Base-by-base conservation (phyloP, 805 yeast genomes). In the Sugiyamaella lignohabitans region DNA sequence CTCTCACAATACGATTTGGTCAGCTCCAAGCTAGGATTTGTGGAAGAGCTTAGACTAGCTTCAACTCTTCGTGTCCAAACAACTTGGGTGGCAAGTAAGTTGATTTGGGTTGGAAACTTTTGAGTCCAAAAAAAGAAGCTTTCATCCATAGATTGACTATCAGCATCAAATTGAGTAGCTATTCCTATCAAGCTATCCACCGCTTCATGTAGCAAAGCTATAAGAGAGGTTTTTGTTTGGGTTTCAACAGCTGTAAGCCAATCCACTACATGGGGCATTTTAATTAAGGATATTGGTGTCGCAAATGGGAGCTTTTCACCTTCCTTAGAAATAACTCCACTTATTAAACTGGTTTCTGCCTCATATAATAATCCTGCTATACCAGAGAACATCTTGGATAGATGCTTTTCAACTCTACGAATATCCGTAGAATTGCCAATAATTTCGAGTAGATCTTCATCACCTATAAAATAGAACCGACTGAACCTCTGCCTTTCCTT, bases 391-490 rank as follows among this genome's bases (percentile, higher is more conserved):
- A 88, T 75, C 57, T 84, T 85, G 40, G 70, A 69, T 42, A 88
- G 64, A 57, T 83, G 88, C 40, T 70, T 73, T 16, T 80, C 79
- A 3, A 82, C 68, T 4, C 70, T 53, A 1, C 40, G 37, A 1
- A 77, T 55, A 52, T 80, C 75, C 3, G 60, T 65, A 0, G 78
- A 67, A 43, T 81, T 74, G 2, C 97, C 96, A 30, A 91, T 74
- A 35, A 91, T 75, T 51, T 87, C 95, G 29, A 91, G 67, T 24
- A 91, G 65, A 60, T 91, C 96, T 50, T 88, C 96, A 60, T 91
- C 91, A 4, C 97, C 96, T 22, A 91, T 67, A 59, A 91, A 89
- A 57, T 82, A 88, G 47, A 88, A 82, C 40, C 97, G 71, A 1
- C 96, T 89, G 56, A 84, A 91, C 1, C 71, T 49, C 37, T 75